Evolutionary conservation across 352 stramenopile genomes (phyloP).

Genomic region (Phytopythium oedochilum): DNA sequence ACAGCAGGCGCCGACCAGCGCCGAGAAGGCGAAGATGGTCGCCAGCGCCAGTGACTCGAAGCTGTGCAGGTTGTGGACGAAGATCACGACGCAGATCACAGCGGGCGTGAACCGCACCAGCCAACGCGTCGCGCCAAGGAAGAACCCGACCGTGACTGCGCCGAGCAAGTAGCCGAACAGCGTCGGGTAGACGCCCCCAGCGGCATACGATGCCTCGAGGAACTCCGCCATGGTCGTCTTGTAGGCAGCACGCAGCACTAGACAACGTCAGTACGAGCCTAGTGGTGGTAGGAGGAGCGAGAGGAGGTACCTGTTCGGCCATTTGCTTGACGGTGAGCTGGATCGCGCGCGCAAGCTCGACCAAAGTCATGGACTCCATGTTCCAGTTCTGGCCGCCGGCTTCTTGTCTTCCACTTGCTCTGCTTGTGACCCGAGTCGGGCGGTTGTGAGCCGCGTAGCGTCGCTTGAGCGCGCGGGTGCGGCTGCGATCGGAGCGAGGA

Average conservation of each 20-base stretch:
- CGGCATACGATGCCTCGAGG: slow-evolving; percentile 43
- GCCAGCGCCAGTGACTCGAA: slow-evolving; percentile 22
- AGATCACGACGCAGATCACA: slow-evolving; percentile 15
- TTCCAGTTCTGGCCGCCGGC: neutral
- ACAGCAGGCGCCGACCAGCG: slow-evolving; percentile 38
- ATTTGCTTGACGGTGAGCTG: slow-evolving; percentile 18
- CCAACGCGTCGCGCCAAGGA: slow-evolving; percentile 18
- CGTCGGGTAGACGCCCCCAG: slow-evolving; percentile 52
- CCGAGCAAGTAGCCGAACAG: slow-evolving; percentile 51
- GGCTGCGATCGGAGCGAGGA: neutral
- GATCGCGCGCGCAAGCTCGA: slow-evolving; percentile 16
- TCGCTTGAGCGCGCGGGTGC: neutral
- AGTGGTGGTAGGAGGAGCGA: too few species aligned
- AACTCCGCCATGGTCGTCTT: slow-evolving; percentile 42
- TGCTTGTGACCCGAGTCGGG: neutral
- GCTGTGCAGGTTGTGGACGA: slow-evolving; percentile 17
- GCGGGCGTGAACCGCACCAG: slow-evolving; percentile 13
- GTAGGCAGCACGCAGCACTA: neutral
- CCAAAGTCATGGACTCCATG: slow-evolving; percentile 15
- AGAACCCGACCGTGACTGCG: slow-evolving; percentile 29
- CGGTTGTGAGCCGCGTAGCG: neutral
- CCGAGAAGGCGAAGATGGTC: slow-evolving; percentile 30
- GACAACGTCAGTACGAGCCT: too few species aligned
- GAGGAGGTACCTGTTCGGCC: slow-evolving; percentile 17
- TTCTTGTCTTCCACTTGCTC: neutral